Conservation (phyloP, 2,329 filamentous ascomycete species). For the Paraphoma sp. region DNA sequence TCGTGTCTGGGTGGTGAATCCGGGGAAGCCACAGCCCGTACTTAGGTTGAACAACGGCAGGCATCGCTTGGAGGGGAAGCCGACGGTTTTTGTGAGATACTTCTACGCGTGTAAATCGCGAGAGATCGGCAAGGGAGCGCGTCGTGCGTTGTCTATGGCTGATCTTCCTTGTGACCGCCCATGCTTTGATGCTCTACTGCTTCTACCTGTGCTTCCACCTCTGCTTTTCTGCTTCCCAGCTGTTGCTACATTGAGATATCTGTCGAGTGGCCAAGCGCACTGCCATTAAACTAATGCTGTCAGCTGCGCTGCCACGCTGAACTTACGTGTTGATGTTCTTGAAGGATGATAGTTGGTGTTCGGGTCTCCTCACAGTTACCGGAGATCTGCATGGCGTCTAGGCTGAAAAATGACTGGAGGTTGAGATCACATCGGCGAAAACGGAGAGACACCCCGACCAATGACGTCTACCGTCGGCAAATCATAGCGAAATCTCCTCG, state of each 20-base stretch:
- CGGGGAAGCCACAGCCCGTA: constrained; percentile 10
- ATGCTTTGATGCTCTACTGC: neutral
- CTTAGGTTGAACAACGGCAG: constrained; percentile 11
- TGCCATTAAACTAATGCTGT: constrained; percentile 1
- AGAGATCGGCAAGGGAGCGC: constrained; percentile 6
- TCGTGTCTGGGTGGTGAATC: constrained; percentile 2
- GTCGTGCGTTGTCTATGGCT: neutral
- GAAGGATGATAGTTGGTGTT: constrained; percentile 8
- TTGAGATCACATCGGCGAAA: constrained; percentile 15
- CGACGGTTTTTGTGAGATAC: constrained; percentile 10
- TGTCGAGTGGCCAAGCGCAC: neutral
- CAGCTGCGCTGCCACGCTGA: constrained; percentile 4
- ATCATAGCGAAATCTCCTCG: too few species aligned
- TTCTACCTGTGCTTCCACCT: neutral
- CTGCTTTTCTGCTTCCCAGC: neutral
- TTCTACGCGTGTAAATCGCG: constrained; percentile 1
- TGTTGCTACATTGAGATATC: neutral
- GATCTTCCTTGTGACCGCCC: neutral
- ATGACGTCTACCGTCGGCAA: constrained; percentile 7
- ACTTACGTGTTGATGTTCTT: constrained; percentile 16
- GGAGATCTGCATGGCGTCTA: constrained; percentile 15
- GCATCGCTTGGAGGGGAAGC: constrained; percentile 21
- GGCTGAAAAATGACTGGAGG: constrained; percentile 15
- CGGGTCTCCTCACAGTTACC: constrained; percentile 34
- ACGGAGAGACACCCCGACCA: constrained; percentile 13